Conservation (phyloP, 495 filamentous ascomycete genomes). For the Xylaria longipes region DNA sequence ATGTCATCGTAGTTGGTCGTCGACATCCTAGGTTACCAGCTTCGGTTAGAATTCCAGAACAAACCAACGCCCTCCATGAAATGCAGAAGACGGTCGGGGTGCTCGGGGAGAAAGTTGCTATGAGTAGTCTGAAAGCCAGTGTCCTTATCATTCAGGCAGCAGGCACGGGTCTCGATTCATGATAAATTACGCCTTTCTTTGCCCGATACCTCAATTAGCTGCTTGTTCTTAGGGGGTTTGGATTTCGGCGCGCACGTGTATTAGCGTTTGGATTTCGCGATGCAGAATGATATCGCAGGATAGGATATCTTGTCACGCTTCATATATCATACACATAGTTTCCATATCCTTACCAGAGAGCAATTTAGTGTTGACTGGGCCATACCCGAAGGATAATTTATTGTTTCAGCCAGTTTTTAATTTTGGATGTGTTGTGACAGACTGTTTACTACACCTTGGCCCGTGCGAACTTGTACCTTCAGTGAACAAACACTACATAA, state of each 20-base stretch:
- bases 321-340: background rate
- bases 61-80: conserved; percentile 50
- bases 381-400: background rate
- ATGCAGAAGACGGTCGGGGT: conserved; percentile 69
- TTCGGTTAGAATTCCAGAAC: conserved; percentile 32
- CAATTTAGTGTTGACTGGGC: background rate
- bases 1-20: conserved; percentile 78
- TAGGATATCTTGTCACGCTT: background rate
- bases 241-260: background rate
- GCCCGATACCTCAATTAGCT: background rate
- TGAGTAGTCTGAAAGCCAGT: conserved; percentile 68
- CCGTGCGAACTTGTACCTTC: background rate
- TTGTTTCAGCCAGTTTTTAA: background rate
- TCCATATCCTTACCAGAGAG: background rate
- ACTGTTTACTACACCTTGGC: background rate
- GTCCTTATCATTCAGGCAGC: conserved; percentile 80
- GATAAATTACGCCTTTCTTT: background rate
- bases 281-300: background rate
- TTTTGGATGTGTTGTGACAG: background rate
- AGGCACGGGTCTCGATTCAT: conserved; percentile 35
- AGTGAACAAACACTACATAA: background rate
- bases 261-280: background rate
- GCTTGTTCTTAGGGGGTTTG: background rate
- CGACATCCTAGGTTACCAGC: conserved; percentile 47
- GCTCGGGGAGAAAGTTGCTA: conserved; percentile 69